Evolutionary conservation across 768 basidiomycete species (phyloP), one percentile per base, ranked within the genome.

Genomic region (Rhizopogon sp.): DNA sequence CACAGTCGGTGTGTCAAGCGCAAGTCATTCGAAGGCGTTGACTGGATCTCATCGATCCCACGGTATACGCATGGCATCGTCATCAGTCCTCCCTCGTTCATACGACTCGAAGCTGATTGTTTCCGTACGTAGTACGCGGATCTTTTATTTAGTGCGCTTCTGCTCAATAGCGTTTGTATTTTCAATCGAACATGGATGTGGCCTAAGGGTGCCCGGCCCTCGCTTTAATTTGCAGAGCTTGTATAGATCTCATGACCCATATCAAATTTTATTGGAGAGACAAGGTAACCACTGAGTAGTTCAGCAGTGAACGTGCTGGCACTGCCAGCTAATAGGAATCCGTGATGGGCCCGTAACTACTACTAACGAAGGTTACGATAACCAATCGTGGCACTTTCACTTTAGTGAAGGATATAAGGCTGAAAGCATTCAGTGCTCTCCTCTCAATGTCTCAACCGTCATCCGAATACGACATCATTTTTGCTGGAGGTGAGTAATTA

Each of bases 21-120:
- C 62, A 78, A 80, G 56, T 81, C 87, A 42, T 91, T 91, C 64
- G 73, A 75, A 16, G 87, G 86, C 0, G 79, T 90, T 16, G 88
- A 90, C 74, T 90, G 40, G 88, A 91, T 65, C 75, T 91, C 28
- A 77, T 88, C 68, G n/a, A 68, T 59, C 46, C 75, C 3, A 47
- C 59, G 42, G 59, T 40, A 16, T 31, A 65, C 37, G 37, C 51
- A 17, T 60, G 43, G 63, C 37, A 29, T 16, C 39, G 44, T 6
- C 52, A 59, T 45, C 35, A 17, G 13, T 14, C 17, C 2, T 17
- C 8, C 8, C 22, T 28, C 20, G 31, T 14, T 31, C 25, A n/a
- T 31, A 25, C 1, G n/a, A 31, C n/a, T n/a, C n/a, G n/a, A 46
- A 20, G 6, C 42, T 43, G 7, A 43, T 20, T 43, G 43, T 43